Evolutionary conservation across 331 rosid genomes (phyloP).

Genomic region (Dryas integrifolia): DNA sequence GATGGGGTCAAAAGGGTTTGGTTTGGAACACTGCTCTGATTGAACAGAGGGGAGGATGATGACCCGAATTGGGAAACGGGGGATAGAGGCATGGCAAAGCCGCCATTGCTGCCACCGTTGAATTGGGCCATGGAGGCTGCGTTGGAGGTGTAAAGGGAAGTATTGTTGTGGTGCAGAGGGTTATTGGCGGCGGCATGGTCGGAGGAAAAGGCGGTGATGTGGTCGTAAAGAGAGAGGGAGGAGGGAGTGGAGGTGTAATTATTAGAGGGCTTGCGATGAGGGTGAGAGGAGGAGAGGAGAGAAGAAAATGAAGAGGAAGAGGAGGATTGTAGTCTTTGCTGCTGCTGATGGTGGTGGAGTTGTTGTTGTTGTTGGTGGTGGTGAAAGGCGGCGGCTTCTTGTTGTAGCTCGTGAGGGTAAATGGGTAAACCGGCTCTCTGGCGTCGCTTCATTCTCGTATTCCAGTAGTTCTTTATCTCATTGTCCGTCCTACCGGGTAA

Average conservation of each 20-base stretch:
- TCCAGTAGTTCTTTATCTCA: constrained; percentile 87
- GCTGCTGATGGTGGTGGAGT: constrained; percentile 9
- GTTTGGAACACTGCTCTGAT: constrained; percentile 28
- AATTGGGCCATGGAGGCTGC: constrained; percentile 28
- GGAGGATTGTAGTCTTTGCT: constrained; percentile 13
- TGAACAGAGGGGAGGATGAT: constrained; percentile 27
- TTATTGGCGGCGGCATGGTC: background rate
- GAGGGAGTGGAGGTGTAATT: background rate
- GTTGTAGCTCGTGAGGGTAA: constrained; percentile 50
- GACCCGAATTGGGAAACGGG: constrained; percentile 48
- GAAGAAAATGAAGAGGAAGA: constrained; percentile 17
- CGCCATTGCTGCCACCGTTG: constrained; percentile 20
- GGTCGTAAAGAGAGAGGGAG: constrained; percentile 19
- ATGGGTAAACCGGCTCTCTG: constrained; percentile 62
- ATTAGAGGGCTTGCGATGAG: constrained; percentile 15
- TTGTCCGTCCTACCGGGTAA: constrained; percentile 86
- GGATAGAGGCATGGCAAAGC: constrained; percentile 35
- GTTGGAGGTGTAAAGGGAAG: constrained; percentile 21
- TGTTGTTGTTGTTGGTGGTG: constrained; percentile 26
- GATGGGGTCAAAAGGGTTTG: constrained; percentile 22
- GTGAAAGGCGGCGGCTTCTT: constrained; percentile 38
- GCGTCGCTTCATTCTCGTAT: constrained; percentile 60
- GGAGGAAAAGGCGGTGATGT: constrained; percentile 9
- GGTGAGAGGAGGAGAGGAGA: constrained; percentile 29
- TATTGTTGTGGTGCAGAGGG: constrained; percentile 8